Percentiles rank a stretch among this genome's conserved stretches.
Evolutionary conservation across 495 filamentous ascomycete species (phyloP).

Genomic region (Hyaloscypha bicolor): DNA sequence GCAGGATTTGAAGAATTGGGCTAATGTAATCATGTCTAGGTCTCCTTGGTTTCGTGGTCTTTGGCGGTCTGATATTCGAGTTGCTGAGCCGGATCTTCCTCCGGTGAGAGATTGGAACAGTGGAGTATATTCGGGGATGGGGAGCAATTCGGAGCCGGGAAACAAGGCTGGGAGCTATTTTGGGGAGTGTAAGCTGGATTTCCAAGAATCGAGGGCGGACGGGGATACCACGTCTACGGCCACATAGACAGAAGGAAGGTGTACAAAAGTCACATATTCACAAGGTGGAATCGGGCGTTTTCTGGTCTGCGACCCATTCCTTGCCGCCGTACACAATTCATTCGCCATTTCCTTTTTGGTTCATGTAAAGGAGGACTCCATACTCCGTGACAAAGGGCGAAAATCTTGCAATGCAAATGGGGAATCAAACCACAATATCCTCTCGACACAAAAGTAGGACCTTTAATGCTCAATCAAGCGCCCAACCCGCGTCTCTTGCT

Average conservation of each 20-base stretch:
- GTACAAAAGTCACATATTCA: slow-evolving; percentile 2
- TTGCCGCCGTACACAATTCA: background rate
- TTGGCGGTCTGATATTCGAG: slow-evolving; percentile 84
- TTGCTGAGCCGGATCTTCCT: slow-evolving; percentile 76
- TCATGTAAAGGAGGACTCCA: background rate
- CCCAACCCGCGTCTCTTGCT: slow-evolving; percentile 57
- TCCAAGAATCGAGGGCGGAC: background rate
- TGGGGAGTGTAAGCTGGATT: background rate
- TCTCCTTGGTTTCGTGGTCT: slow-evolving; percentile 78
- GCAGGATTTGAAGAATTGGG: background rate
- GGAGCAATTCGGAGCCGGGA: background rate
- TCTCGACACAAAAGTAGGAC: background rate
- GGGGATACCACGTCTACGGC: slow-evolving; percentile 1
- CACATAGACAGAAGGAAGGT: background rate
- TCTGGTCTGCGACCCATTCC: background rate
- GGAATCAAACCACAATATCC: slow-evolving; percentile 11
- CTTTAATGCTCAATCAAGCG: slow-evolving; percentile 38
- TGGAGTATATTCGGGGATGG: background rate
- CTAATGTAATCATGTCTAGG: slow-evolving; percentile 44
- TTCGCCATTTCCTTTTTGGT: background rate
- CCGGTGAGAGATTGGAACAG: slow-evolving; percentile 20
- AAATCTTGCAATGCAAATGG: slow-evolving; percentile 12
- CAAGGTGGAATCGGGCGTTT: background rate
- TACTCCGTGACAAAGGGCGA: slow-evolving; percentile 14
- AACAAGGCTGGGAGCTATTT: background rate